Evolutionary conservation across 139 green algal species (phyloP), one percentile per base, ranked within the genome.

Genomic region (Penium margaritaceum): DNA sequence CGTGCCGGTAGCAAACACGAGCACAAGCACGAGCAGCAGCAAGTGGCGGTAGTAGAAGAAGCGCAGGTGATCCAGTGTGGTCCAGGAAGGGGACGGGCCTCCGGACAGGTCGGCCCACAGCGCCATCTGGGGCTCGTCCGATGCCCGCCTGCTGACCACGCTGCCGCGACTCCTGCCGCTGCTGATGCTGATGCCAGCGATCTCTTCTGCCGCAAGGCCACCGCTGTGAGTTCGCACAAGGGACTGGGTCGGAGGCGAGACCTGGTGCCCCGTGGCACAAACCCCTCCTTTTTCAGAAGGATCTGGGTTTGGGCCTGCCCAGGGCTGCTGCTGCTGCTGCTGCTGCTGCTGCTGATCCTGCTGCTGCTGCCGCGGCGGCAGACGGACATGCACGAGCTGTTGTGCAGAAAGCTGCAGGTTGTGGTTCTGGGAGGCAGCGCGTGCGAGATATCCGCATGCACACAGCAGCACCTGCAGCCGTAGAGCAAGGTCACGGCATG

Each of bases 21-120:
- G 58, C 12, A 73, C 39, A 1, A 78, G 34, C 2, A 78, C 70
- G 3, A 78, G 19, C 34, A 38, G 30, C 9, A 78, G 30, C 61
- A 66, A 39, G 70, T 78, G 37, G 1, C 62, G 30, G 36, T 74
- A 78, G 55, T 70, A 78, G n/a, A 44, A 24, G 55, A 78, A 78
- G 19, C 70, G 60, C 60, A 75, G 15, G n/a, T 78, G 70, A 36
- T 78, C 70, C 37, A 72, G 65, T 5, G 3, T 33, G 17, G 65
- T 72, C 33, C 65, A 47, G 2, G 30, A n/a, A 19, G 47, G 32
- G 3, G 34, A 2, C 3, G 32, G 15, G 5, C 37, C 21, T 30
- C 61, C 34, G 9, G 65, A 46, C 2, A 72, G 39, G 37, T 72
- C 34, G 15, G 35, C 19, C 65, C 65, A 74, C 19, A 39, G 4